Evolutionary conservation across 352 stramenopile species (phyloP), one percentile per base, ranked within the genome.

Genomic region (Phytophthora ohioensis): DNA sequence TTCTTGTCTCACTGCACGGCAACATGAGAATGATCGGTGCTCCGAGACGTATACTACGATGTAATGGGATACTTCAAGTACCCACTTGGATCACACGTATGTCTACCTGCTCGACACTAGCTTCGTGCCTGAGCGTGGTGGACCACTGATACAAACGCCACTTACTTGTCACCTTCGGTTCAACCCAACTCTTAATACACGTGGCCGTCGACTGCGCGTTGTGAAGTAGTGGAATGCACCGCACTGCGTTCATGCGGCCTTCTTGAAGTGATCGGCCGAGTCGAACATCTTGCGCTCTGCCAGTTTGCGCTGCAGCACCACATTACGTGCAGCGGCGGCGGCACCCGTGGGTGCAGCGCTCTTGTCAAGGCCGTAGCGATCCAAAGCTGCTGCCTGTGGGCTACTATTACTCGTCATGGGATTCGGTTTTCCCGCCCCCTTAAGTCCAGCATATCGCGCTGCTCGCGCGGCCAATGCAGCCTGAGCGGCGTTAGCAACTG

Each of bases 191-290:
- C 39, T 57, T 68, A 34, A 27, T 67, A 52, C 47, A 51, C 45
- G 57, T 36, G 10, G 27, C 31, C 35, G 31, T 35, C 55, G 45
- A 30, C 15, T 32, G 34, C 38, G 35, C 35, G 5, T 35, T 41
- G 35, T 31, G 47, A 41, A 21, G 30, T 57, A 13, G 54, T 31
- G 43, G 43, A 21, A 45, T 17, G 42, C 54, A 46, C 1, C 13
- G 4, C 10, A 2, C 4, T 36, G 39, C n/a, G 9, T 58, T 79
- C 67, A 79, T 34, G 80, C 74, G 0, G 76, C 77, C 32, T 89
- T 67, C 58, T 91, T 90, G 63, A 88, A 95, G 60, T 94, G 81
- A 61, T 94, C 88, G 8, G 79, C 85, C 64, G 87, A 93, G 68
- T 94, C 87, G 54, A 95, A 94, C 11, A 79, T 79, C 61, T 93